Percentiles rank a stretch among this genome's conserved stretches.
Conservation (phyloP, 257 asterid genomes). For the Solanum sitiens region DNA sequence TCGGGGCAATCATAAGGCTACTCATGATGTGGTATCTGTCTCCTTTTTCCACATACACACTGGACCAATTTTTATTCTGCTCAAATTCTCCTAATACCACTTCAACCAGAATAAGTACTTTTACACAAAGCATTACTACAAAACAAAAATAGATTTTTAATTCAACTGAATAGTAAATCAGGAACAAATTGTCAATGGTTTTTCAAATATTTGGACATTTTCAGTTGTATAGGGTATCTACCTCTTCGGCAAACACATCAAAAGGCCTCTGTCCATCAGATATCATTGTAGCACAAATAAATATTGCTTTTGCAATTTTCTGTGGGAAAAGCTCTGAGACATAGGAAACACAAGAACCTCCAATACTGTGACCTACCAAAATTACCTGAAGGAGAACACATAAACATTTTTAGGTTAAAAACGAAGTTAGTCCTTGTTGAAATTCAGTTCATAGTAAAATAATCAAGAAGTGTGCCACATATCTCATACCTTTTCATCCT, state of each 20-base stretch:
- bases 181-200: neutral
- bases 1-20: neutral
- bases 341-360: slow-evolving; percentile 88
- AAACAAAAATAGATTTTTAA: neutral
- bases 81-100: neutral
- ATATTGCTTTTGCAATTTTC: slow-evolving; percentile 74
- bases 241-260: slow-evolving; percentile 93
- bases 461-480: neutral
- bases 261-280: slow-evolving; percentile 82
- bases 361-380: slow-evolving; percentile 90
- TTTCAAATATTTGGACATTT: neutral
- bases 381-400: slow-evolving; percentile 41
- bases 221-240: neutral
- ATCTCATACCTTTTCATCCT: slow-evolving; percentile 57
- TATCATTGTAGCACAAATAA: slow-evolving; percentile 79
- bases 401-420: neutral
- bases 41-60: neutral
- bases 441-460: neutral
- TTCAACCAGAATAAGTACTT: neutral
- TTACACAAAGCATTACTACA: neutral
- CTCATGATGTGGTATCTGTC: neutral
- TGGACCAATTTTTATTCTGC: neutral
- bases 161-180: neutral
- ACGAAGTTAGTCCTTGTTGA: neutral
- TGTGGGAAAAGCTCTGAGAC: slow-evolving; percentile 65